Percentiles rank a stretch among this genome's conserved stretches.
These are phyloP conservation scores for Clathrospora elynae DNA, from an alignment of 2,329 filamentous ascomycete genomes.

Conservation along the genomic window DNA sequence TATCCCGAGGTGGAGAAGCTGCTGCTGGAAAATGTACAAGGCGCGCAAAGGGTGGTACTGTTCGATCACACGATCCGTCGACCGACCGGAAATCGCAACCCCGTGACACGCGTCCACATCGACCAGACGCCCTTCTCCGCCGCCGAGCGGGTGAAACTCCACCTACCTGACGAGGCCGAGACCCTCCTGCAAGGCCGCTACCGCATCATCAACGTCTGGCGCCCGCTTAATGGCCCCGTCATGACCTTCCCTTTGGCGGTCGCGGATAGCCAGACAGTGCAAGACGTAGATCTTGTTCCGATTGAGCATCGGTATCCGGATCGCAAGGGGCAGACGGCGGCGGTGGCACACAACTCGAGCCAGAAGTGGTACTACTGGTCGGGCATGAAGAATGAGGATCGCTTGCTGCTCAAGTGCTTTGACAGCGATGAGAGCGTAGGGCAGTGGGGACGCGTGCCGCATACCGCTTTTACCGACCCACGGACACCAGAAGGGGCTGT, in stretches of 20 bases:
- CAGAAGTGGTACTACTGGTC: slow-evolving; percentile 83
- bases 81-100: slow-evolving; percentile 64
- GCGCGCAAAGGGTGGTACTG: slow-evolving; percentile 68
- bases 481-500: slow-evolving; percentile 71
- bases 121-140: slow-evolving; percentile 77
- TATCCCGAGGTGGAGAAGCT: slow-evolving; percentile 83
- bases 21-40: slow-evolving; percentile 69
- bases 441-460: slow-evolving; percentile 53
- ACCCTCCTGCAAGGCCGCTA: slow-evolving; percentile 69
- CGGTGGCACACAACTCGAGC: slow-evolving; percentile 62
- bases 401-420: slow-evolving; percentile 78
- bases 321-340: slow-evolving; percentile 75
- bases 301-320: slow-evolving; percentile 76
- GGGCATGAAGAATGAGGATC: slow-evolving; percentile 74
- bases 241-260: slow-evolving; percentile 63
- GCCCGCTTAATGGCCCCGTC: slow-evolving; percentile 64
- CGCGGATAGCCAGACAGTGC: slow-evolving; percentile 60
- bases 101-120: slow-evolving; percentile 77
- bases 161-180: slow-evolving; percentile 71
- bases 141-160: slow-evolving; percentile 67
- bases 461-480: slow-evolving; percentile 71
- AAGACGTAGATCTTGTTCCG: slow-evolving; percentile 68
- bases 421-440: slow-evolving; percentile 63
- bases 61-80: slow-evolving; percentile 92
- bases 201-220: slow-evolving; percentile 88